Base-by-base conservation (phyloP, 768 basidiomycete genomes). In the Tricholoma furcatifolium region DNA sequence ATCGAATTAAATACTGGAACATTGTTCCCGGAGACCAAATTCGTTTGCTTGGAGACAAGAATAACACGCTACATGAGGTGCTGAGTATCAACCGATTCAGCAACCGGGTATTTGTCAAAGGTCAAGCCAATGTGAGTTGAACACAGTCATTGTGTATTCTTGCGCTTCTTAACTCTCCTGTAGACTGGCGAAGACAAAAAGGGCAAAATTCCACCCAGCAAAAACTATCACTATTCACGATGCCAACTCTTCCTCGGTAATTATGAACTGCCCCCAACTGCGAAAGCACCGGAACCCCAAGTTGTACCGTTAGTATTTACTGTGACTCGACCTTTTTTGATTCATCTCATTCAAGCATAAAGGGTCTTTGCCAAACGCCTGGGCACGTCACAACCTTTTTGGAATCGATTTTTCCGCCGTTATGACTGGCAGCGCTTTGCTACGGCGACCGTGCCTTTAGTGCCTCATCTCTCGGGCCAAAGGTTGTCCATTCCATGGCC, bases 1-100 rank as follows among this genome's bases (percentile, higher is more conserved):
- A 91, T 61, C 77, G 91, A 43, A 87, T 93, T 47, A 87, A 90
- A 66, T 82, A 81, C 64, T 93, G 91, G 91, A 93, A 93, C 63
- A 80, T 93, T 55, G 85, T 91, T 31, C 89, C 92, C 5, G 91
- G 91, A 6, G 91, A 93, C 71, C 80, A 78, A 49, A 82, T 93
- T 62, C 80, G 86, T 45, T 57, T 91, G 50, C 78, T 81, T 6
- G 87, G 88, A 21, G 85, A 90, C 66, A 73, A 75, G 55, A 74
- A 75, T 23, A 79, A 76, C 38, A 77, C 70, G 14, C 61, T 91
- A 31, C 82, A 83, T 42, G 85, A 91, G 63, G 89, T 93, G 32
- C 69, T 82, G 54, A 82, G 79, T 67, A 82, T 92, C 51, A 88
- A 92, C 70, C 80, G 78, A 65, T 73, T 88, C 57, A 83, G 79